These are phyloP conservation scores for Zygosaccharomyces pseudobailii DNA, from an alignment of 1,139 yeast genomes.

Conservation along the genomic window DNA sequence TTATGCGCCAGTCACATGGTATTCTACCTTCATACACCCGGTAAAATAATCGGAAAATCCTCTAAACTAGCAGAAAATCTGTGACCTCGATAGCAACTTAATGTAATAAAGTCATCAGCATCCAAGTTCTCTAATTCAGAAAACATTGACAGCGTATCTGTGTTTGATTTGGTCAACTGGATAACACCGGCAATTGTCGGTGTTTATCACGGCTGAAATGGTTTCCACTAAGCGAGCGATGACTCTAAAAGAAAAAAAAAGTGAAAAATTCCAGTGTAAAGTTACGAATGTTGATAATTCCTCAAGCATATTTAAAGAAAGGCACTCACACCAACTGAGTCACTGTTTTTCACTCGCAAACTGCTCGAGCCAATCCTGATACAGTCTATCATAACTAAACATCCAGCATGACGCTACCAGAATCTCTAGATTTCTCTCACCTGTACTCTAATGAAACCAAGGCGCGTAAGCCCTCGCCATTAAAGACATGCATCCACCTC, in stretches of 20 bases:
- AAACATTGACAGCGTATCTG: too few species aligned
- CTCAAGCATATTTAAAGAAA: neutral
- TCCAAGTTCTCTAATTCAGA: too few species aligned
- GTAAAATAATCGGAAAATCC: too few species aligned
- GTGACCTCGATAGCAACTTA: too few species aligned
- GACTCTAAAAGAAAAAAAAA: neutral
- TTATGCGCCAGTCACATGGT: too few species aligned
- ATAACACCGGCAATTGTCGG: constrained; percentile 2
- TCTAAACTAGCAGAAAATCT: too few species aligned
- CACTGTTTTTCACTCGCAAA: neutral
- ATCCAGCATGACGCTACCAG: constrained; percentile 31
- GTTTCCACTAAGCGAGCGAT: neutral
- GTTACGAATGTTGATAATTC: neutral
- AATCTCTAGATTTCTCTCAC: constrained; percentile 68
- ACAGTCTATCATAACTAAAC: neutral
- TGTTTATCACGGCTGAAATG: neutral
- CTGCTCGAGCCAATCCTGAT: too few species aligned
- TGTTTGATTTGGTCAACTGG: neutral
- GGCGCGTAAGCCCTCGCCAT: constrained; percentile 70
- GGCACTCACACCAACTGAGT: neutral
- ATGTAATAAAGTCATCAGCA: too few species aligned
- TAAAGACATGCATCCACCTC: constrained; percentile 80
- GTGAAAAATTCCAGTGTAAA: constrained; percentile 3
- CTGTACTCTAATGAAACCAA: constrained; percentile 74
- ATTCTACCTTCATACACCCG: too few species aligned